Evolutionary conservation across 805 yeast species (phyloP).

Genomic region (Dipodascopsis tothii): DNA sequence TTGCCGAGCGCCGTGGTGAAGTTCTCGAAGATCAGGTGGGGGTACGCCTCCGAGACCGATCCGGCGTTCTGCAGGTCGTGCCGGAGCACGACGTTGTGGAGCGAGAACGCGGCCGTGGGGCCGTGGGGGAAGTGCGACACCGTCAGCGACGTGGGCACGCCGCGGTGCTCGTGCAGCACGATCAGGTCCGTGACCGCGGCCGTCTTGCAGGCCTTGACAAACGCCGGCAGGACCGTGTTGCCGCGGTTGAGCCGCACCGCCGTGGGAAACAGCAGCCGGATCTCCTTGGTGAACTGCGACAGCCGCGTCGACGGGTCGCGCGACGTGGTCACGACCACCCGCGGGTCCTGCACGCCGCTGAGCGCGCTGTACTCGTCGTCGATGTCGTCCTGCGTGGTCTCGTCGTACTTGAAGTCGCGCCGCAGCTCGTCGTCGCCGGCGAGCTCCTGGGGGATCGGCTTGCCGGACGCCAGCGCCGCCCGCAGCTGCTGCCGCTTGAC

Average conservation of each 20-base stretch:
- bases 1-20: constrained; percentile 74
- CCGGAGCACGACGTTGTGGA: constrained; percentile 88
- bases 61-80: constrained; percentile 86
- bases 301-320: constrained; percentile 81
- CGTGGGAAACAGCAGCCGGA: constrained; percentile 82
- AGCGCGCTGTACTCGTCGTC: constrained; percentile 90
- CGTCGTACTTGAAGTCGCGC: constrained; percentile 79
- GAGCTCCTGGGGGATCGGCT: constrained; percentile 78
- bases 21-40: constrained; percentile 88
- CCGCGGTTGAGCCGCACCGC: constrained; percentile 88
- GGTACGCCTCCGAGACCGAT: constrained; percentile 83
- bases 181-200: constrained; percentile 79
- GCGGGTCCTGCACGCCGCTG: constrained; percentile 85
- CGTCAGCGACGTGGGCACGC: constrained; percentile 92
- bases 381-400: constrained; percentile 50
- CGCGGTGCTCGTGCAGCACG: constrained; percentile 91
- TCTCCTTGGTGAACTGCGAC: constrained; percentile 86
- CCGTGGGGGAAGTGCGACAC: constrained; percentile 96
- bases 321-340: constrained; percentile 85
- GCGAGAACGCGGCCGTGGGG: constrained; percentile 87
- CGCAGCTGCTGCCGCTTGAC: constrained; percentile 81
- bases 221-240: constrained; percentile 73
- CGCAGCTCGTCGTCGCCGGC: constrained; percentile 81
- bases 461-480: constrained; percentile 85
- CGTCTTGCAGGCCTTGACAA: constrained; percentile 74